Evolutionary conservation across 129 eudicot genomes (phyloP).

Genomic region (Arctium lappa): DNA sequence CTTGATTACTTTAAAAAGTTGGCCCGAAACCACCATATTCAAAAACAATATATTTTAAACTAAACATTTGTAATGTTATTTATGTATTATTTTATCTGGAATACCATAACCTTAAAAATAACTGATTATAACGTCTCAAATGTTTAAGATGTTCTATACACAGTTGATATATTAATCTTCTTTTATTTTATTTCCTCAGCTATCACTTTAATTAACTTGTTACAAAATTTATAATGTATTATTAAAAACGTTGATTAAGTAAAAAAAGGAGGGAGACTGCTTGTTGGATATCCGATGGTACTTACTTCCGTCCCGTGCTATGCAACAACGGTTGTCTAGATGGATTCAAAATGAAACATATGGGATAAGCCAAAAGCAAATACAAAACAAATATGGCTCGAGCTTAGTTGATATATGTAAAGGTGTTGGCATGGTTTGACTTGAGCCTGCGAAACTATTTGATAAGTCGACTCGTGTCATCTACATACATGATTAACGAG

Average conservation of each 20-base stretch:
- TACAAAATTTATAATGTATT: too few species aligned
- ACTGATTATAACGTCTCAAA: background rate
- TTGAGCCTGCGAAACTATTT: background rate
- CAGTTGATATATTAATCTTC: background rate
- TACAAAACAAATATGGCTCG: background rate
- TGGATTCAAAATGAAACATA: background rate
- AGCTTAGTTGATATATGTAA: background rate
- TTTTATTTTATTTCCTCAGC: background rate
- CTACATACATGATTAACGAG: background rate
- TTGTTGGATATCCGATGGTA: background rate
- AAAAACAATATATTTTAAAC: too few species aligned
- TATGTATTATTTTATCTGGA: too few species aligned
- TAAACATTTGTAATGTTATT: background rate
- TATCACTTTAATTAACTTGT: background rate
- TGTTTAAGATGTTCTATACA: background rate
- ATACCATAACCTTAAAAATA: too few species aligned
- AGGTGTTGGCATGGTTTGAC: background rate
- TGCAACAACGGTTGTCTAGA: background rate
- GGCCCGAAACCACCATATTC: background rate
- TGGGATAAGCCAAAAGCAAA: background rate
- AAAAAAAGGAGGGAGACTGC: background rate
- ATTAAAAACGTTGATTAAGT: background rate
- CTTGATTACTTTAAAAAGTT: background rate
- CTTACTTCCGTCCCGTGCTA: background rate
- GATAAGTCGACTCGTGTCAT: background rate